phyloP scores from a whole-genome alignment of 495 filamentous ascomycete genomes.

The Tuber brumale region DNA sequence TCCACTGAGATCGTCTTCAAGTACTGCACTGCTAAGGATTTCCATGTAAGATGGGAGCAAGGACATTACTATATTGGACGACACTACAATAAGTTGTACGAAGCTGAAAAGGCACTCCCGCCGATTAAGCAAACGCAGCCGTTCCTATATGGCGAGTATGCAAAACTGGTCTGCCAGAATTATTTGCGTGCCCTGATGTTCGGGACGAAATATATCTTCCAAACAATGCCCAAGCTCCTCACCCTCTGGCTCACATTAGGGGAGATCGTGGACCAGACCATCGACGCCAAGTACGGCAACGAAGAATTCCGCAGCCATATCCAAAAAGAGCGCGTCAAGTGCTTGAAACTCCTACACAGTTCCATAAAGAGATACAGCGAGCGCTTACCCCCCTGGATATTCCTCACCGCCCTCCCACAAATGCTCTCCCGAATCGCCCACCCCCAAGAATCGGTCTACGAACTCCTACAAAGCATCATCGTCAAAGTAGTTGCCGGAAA shows the following conservation, averaged over 20 bases:
- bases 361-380: slow-evolving; percentile 66
- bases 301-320: slow-evolving; percentile 56
- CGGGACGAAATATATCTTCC: slow-evolving; percentile 90
- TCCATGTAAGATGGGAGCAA: slow-evolving; percentile 71
- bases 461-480: slow-evolving; percentile 68
- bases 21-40: slow-evolving; percentile 60
- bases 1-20: slow-evolving; percentile 65
- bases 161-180: slow-evolving; percentile 86
- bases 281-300: slow-evolving; percentile 61
- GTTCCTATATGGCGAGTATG: slow-evolving; percentile 66
- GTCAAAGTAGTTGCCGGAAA: slow-evolving; percentile 69
- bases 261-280: slow-evolving; percentile 58
- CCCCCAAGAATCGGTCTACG: slow-evolving; percentile 66
- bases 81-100: slow-evolving; percentile 93
- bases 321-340: slow-evolving; percentile 53
- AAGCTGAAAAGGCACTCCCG: slow-evolving; percentile 74
- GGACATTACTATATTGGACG: slow-evolving; percentile 94
- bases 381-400: slow-evolving; percentile 74
- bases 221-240: slow-evolving; percentile 80
- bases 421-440: slow-evolving; percentile 88
- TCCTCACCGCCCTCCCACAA: slow-evolving; percentile 88
- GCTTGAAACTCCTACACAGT: slow-evolving; percentile 63
- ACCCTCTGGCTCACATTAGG: slow-evolving; percentile 94
- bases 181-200: slow-evolving; percentile 78
- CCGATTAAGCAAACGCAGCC: slow-evolving; percentile 55